Percentiles rank a stretch among this genome's conserved stretches.
Evolutionary conservation across 2,329 filamentous ascomycete genomes (phyloP).

Genomic region (Cercospora sp.): DNA sequence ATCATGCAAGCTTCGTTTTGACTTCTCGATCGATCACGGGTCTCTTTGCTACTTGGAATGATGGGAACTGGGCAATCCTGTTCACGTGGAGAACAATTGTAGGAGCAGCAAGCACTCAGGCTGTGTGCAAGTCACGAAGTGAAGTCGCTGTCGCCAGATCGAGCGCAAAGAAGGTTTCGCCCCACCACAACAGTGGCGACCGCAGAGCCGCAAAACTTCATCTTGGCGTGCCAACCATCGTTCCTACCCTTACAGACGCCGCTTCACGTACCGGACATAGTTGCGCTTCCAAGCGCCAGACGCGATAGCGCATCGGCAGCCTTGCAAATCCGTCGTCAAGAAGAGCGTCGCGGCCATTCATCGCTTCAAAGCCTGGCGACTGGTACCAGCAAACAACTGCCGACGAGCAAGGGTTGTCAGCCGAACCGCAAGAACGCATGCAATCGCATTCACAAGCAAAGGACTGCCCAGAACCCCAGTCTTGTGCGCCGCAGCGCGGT

Average conservation of each 20-base stretch:
- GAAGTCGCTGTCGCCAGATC: neutral
- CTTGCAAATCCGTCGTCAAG: slow-evolving; percentile 1
- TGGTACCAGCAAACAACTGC: neutral
- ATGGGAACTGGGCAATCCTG: neutral
- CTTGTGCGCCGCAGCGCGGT: neutral
- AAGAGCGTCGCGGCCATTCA: slow-evolving; percentile 2
- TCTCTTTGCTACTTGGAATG: neutral
- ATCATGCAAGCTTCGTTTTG: neutral
- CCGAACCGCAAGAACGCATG: neutral
- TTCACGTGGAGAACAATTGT: neutral
- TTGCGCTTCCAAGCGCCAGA: slow-evolving; percentile 1
- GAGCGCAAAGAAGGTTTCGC: neutral
- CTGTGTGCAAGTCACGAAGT: neutral
- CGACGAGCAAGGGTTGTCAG: neutral
- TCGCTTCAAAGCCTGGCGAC: neutral
- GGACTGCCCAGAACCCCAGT: neutral
- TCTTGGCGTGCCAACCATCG: neutral
- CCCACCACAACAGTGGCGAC: neutral
- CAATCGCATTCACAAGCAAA: neutral
- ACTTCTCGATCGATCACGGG: neutral
- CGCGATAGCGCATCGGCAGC: slow-evolving; percentile 9
- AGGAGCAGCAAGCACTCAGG: neutral
- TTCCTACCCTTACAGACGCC: neutral
- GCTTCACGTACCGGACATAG: neutral
- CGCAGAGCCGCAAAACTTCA: neutral